Evolutionary conservation across 2,329 filamentous ascomycete species (phyloP).

Genomic region (Calonectria pauciramosa): DNA sequence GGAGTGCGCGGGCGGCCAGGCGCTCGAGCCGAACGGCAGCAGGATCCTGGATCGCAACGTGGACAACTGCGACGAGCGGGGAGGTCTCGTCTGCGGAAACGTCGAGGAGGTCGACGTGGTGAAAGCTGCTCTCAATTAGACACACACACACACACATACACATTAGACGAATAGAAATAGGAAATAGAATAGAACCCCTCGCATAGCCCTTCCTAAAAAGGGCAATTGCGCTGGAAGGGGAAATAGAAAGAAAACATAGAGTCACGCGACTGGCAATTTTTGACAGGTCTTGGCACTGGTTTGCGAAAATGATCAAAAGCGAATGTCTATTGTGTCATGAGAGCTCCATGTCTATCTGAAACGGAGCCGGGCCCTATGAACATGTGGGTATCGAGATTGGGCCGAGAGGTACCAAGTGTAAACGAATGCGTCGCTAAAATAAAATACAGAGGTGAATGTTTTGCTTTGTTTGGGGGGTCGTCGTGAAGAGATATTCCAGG

Average conservation of each 20-base stretch:
- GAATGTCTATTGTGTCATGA: conserved; percentile 12
- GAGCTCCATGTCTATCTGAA: conserved; percentile 8
- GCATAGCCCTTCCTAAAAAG: background rate
- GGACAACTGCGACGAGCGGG: conserved; percentile 62
- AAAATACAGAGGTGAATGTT: background rate
- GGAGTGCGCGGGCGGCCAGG: conserved; percentile 71
- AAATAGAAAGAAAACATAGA: background rate
- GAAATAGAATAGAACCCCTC: background rate
- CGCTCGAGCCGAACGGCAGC: conserved; percentile 62
- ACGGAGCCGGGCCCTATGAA: conserved; percentile 3
- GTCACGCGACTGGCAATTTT: background rate
- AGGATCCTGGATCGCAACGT: conserved; percentile 57
- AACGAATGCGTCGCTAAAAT: conserved; percentile 12
- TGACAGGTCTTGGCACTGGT: background rate
- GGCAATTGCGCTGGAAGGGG: background rate
- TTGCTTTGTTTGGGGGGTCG: background rate
- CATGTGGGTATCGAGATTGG: conserved; percentile 4
- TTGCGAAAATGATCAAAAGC: background rate
- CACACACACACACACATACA: too few relatives aligned
- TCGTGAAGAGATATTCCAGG: background rate
- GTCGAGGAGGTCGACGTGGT: conserved; percentile 61
- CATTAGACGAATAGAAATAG: too few relatives aligned
- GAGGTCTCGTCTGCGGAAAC: conserved; percentile 65
- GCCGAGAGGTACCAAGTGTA: background rate
- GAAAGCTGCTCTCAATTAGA: conserved; percentile 29